Percentiles rank a stretch among this genome's conserved stretches.
phyloP scores from a whole-genome alignment of 2,329 filamentous ascomycete genomes.

The Hymenoscyphus scutula region DNA sequence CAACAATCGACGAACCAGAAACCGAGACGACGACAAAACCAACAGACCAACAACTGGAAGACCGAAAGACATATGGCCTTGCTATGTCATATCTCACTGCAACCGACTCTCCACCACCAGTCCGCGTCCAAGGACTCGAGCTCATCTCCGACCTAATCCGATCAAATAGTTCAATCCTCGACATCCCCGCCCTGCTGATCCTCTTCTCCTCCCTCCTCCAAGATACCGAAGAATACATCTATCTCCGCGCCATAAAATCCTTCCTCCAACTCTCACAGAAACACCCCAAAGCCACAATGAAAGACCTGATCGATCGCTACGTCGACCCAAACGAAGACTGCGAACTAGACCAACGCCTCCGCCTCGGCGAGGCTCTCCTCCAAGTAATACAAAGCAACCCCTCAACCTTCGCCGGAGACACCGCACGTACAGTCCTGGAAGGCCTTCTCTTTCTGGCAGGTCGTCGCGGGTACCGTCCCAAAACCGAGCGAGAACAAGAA shows the following conservation, averaged over 20 bases:
- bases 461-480: conserved; percentile 58
- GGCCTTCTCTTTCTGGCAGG: conserved; percentile 63
- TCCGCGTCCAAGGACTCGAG: conserved; percentile 64
- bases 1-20: conserved; percentile 47
- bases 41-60: conserved; percentile 50
- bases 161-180: conserved; percentile 55
- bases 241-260: conserved; percentile 64
- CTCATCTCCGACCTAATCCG: conserved; percentile 58
- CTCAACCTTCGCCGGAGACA: conserved; percentile 52
- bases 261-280: conserved; percentile 57
- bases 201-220: conserved; percentile 62
- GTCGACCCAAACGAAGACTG: conserved; percentile 59
- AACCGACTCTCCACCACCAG: conserved; percentile 60
- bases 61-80: conserved; percentile 59
- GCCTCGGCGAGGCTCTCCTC: conserved; percentile 66
- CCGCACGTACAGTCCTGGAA: conserved; percentile 52
- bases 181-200: conserved; percentile 63
- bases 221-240: conserved; percentile 70
- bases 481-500: conserved; percentile 56
- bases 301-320: conserved; percentile 66
- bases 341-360: conserved; percentile 60
- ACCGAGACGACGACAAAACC: conserved; percentile 28
- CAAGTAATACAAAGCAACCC: conserved; percentile 62
- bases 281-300: conserved; percentile 60
- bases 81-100: conserved; percentile 63